Evolutionary conservation across 768 basidiomycete genomes (phyloP), one percentile per base, ranked within the genome.

Genomic region (Leccinum disarticulatum): DNA sequence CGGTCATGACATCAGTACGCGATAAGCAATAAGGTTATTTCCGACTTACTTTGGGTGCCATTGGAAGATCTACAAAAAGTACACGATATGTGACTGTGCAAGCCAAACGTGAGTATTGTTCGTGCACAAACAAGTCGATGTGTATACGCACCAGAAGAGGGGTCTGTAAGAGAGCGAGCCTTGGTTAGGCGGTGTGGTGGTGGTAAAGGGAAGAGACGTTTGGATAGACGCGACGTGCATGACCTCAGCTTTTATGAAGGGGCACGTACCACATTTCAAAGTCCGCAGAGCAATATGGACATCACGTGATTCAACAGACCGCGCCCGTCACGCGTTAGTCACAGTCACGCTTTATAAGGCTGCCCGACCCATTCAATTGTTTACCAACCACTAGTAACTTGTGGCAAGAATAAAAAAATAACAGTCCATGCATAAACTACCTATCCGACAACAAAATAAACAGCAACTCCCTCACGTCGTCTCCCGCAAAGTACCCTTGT

Each of bases 251-350:
- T 58, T 73, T 73, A 73, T 74, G 73, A 73, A 70, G 68, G 72
- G 70, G 65, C 66, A 62, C 66, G 49, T 59, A 61, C 35, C 48
- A 57, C 54, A 71, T 69, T 73, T 73, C 73, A 73, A 73, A 64
- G 73, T 73, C 72, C 72, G 72, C 61, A 67, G 60, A 46, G 62
- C 31, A 52, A 55, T 50, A 46, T 61, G 59, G 60, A 38, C 62
- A 49, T 73, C 72, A 73, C 72, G 64, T 73, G 72, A 70, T 61
- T 73, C 65, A 73, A 73, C 72, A 73, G 72, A 73, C 65, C 72
- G 72, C 72, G 72, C 47, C 33, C 5, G 73, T 73, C 73, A 73
- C 72, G 72, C 72, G 72, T 65, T 31, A 0, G 69, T 71, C 64
- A 73, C 70, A 2, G 61, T 70, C 64, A 72, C 63, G 51, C 57